These are phyloP conservation scores for Umbelopsis sp. DNA, from an alignment of 192 early-diverging fungal species.

Conservation along the genomic window DNA sequence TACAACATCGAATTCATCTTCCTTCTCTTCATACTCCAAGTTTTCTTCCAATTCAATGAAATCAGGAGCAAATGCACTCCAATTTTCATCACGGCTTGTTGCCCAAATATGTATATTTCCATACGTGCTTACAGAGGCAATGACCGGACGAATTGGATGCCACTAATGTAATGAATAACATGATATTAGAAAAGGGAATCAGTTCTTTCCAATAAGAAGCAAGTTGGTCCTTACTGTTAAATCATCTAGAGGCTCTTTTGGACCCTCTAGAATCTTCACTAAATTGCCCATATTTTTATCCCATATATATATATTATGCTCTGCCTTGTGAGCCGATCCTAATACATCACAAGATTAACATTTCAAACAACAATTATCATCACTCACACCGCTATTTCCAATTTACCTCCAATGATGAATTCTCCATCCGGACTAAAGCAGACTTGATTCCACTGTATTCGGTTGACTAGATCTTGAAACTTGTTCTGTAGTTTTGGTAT, in stretches of 20 bases:
- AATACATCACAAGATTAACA: constrained; percentile 1
- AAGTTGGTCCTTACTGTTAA: constrained; percentile 61
- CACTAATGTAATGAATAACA: constrained; percentile 51
- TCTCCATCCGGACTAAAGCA: constrained; percentile 89
- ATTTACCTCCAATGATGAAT: constrained; percentile 82
- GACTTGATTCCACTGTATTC: constrained; percentile 85
- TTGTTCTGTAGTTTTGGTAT: constrained; percentile 61
- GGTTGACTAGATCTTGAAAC: constrained; percentile 90
- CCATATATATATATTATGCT: constrained; percentile 96
- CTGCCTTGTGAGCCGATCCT: constrained; percentile 81
- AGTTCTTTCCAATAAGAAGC: no score
- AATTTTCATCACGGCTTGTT: constrained; percentile 78
- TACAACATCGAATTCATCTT: constrained; percentile 92
- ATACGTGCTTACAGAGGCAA: constrained; percentile 79
- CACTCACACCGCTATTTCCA: background rate
- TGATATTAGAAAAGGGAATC: background rate
- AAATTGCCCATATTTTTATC: constrained; percentile 79
- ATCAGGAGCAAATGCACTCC: constrained; percentile 93
- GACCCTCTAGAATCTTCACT: constrained; percentile 90
- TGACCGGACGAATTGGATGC: constrained; percentile 85
- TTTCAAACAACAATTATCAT: background rate
- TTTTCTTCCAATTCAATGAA: constrained; percentile 95
- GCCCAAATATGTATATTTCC: constrained; percentile 91
- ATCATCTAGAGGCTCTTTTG: constrained; percentile 81
- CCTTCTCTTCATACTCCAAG: constrained; percentile 88